Evolutionary conservation across 2,329 filamentous ascomycete species (phyloP).

Genomic region (Sporothrix dimorphospora): DNA sequence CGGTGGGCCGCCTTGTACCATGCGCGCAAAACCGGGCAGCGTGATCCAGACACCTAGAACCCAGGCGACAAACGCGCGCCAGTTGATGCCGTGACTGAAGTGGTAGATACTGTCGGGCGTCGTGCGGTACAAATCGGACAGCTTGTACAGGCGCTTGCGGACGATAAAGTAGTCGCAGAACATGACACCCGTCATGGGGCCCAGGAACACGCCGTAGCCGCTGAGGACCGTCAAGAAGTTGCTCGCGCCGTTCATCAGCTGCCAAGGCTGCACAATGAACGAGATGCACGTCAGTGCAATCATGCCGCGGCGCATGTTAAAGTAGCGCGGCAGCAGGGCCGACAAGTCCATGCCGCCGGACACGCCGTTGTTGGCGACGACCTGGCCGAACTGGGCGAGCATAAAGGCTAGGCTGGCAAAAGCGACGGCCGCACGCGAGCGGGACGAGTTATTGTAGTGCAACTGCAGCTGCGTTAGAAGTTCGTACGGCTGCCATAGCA

Average conservation of each 20-base stretch:
- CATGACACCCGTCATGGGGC: conserved; percentile 31
- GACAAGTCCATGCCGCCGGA: conserved; percentile 59
- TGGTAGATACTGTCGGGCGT: conserved; percentile 29
- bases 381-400: conserved; percentile 51
- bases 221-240: conserved; percentile 53
- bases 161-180: conserved; percentile 38
- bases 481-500: conserved; percentile 48
- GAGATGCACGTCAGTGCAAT: conserved; percentile 13
- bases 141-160: conserved; percentile 41
- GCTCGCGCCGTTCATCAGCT: conserved; percentile 50
- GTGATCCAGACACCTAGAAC: conserved; percentile 44
- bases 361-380: conserved; percentile 52
- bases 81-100: conserved; percentile 26
- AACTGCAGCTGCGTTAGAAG: conserved; percentile 43
- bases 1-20: conserved; percentile 8
- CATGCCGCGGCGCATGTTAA: conserved; percentile 58
- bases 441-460: conserved; percentile 37
- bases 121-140: conserved; percentile 36
- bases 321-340: conserved; percentile 53
- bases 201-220: conserved; percentile 41
- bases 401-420: conserved; percentile 51
- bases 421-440: conserved; percentile 48
- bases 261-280: conserved; percentile 47
- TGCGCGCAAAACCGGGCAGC: conserved; percentile 21
- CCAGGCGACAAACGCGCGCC: conserved; percentile 42